These are phyloP conservation scores for Gleditsia sinensis DNA, from an alignment of 306 rosid genomes.

Conservation along the genomic window DNA sequence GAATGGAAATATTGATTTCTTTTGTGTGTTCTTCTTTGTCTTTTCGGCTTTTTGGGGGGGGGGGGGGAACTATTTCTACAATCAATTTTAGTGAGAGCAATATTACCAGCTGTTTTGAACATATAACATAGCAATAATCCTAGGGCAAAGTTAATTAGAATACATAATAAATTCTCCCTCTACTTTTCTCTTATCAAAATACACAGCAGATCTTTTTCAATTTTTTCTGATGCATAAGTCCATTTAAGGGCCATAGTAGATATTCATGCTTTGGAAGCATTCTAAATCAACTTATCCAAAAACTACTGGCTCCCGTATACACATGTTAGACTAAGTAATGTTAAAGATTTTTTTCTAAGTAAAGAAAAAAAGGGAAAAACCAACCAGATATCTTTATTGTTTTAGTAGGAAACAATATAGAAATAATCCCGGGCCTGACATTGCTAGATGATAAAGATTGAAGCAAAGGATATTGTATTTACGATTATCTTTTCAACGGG, in stretches of 20 bases:
- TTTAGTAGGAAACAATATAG: background rate
- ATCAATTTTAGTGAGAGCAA: no score
- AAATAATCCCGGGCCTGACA: constrained; percentile 2
- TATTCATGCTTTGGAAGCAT: background rate
- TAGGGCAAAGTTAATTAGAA: background rate
- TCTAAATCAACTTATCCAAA: background rate
- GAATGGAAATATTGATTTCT: background rate
- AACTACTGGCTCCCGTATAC: background rate
- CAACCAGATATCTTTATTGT: background rate
- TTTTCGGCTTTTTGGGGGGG: background rate
- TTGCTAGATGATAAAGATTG: constrained; percentile 8
- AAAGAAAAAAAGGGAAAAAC: background rate
- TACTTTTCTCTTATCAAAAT: background rate
- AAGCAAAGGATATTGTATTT: constrained; percentile 38
- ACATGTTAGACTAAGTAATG: background rate
- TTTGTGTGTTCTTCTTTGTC: background rate
- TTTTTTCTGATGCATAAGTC: constrained; percentile 4
- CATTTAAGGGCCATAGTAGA: background rate
- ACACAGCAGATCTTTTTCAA: background rate
- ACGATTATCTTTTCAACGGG: constrained; percentile 80
- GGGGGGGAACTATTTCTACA: no score
- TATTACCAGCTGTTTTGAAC: no score
- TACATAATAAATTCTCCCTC: background rate
- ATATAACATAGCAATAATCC: no score
- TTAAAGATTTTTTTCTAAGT: background rate